Evolutionary conservation across 768 basidiomycete genomes (phyloP).

Genomic region (Tricholoma sp.): DNA sequence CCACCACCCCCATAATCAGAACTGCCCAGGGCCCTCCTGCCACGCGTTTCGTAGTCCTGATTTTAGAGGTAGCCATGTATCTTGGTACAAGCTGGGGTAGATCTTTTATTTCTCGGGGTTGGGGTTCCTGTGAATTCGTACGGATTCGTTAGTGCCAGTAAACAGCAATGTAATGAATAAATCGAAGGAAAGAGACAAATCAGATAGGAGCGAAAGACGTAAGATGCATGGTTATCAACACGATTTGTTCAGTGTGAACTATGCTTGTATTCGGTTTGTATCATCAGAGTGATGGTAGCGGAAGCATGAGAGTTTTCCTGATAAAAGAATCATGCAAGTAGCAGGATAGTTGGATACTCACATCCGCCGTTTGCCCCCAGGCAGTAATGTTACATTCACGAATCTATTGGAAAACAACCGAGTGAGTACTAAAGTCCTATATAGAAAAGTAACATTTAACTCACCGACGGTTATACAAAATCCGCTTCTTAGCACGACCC

Average conservation of each 20-base stretch:
- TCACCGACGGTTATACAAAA: conserved; percentile 90
- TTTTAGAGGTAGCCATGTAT: neutral
- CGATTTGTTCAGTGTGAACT: conserved; percentile 91
- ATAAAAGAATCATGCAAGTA: neutral
- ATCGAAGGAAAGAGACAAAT: conserved; percentile 28
- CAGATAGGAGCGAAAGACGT: conserved; percentile 99
- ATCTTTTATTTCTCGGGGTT: conserved; percentile 57
- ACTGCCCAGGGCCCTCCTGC: conserved; percentile 3
- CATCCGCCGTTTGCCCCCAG: conserved; percentile 95
- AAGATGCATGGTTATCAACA: conserved; percentile 86
- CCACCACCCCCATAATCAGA: conserved; percentile 2
- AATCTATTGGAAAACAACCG: conserved; percentile 44
- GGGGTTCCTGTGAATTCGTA: conserved; percentile 44
- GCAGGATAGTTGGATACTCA: conserved; percentile 44
- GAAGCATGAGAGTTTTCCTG: neutral
- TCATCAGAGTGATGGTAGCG: conserved; percentile 41
- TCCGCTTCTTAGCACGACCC: conserved; percentile 92
- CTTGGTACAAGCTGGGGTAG: neutral
- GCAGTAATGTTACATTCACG: conserved; percentile 89
- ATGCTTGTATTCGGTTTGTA: conserved; percentile 60
- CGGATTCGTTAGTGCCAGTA: conserved; percentile 17
- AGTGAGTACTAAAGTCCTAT: neutral
- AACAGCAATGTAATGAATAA: conserved; percentile 2
- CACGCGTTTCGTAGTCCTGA: neutral
- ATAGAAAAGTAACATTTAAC: conserved; percentile 19